Conservation (phyloP, 1,139 yeast species). For the Blastobotrys illinoisensis region DNA sequence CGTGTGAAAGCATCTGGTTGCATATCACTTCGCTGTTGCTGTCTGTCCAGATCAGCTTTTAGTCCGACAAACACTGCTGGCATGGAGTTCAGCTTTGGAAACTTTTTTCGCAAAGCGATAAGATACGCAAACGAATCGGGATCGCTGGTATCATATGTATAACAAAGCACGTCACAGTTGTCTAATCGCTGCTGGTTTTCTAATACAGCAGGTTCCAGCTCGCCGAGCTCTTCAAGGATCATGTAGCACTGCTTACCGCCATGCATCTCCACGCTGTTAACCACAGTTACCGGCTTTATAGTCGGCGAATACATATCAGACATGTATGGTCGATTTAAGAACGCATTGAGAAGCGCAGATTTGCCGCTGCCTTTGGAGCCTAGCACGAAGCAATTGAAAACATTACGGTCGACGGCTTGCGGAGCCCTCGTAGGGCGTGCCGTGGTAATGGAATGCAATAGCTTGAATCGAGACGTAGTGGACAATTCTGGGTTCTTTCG, state of each 20-base stretch:
- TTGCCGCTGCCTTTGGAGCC: conserved; percentile 86
- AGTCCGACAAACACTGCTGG: conserved; percentile 88
- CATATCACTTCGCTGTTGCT: conserved; percentile 77
- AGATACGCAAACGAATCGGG: conserved; percentile 89
- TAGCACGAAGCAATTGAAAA: conserved; percentile 79
- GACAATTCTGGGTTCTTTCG: conserved; percentile 44
- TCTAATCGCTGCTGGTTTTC: conserved; percentile 67
- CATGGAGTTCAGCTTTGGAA: conserved; percentile 56
- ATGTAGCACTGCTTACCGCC: conserved; percentile 95
- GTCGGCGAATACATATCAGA: conserved; percentile 77
- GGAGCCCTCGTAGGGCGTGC: conserved; percentile 21
- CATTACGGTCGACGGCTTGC: conserved; percentile 74
- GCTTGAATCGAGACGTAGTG: conserved; percentile 7
- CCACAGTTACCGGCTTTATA: conserved; percentile 71
- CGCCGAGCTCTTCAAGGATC: conserved; percentile 86
- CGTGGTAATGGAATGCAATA: conserved; percentile 1
- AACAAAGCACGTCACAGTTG: conserved; percentile 86
- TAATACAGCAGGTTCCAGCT: conserved; percentile 73
- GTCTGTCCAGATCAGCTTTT: conserved; percentile 92
- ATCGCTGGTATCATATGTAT: conserved; percentile 88
- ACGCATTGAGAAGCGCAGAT: conserved; percentile 74
- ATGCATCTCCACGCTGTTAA: conserved; percentile 86
- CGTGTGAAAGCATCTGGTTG: conserved; percentile 88
- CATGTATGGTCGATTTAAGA: conserved; percentile 62
- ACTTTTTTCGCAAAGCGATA: conserved; percentile 57